These are phyloP conservation scores for Hydrangea macrophylla DNA, from an alignment of 148 eudicot genomes.

Conservation along the genomic window DNA sequence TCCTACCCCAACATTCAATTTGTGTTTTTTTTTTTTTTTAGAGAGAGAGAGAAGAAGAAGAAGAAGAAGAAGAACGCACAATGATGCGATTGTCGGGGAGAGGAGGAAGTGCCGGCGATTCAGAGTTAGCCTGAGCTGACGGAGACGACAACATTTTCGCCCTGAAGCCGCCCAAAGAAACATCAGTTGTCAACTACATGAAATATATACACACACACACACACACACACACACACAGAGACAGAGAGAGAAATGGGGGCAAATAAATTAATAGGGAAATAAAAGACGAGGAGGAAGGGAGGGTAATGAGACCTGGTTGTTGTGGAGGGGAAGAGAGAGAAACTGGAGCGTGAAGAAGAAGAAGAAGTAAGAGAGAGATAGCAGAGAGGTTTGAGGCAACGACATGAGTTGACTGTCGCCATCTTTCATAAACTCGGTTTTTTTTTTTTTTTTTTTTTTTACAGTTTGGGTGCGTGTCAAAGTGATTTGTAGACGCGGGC, in stretches of 20 bases:
- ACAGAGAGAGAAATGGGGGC: no score
- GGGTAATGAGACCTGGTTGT: conserved; percentile 28
- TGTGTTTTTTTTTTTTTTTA: no score
- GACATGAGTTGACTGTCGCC: not conserved
- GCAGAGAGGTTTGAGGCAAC: not conserved
- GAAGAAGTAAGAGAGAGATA: conserved; percentile 5
- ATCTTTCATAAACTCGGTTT: not conserved
- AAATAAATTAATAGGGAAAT: not conserved
- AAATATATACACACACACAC: not conserved
- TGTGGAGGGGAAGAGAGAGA: conserved; percentile 24
- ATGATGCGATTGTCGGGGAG: conserved; percentile 49
- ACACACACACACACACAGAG: no score
- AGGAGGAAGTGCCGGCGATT: conserved; percentile 31
- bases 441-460: no score
- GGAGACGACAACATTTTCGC: conserved; percentile 47
- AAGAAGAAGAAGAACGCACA: conserved; percentile 26
- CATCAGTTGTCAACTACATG: not conserved
- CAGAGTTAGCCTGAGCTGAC: conserved; percentile 9
- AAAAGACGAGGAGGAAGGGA: not conserved
- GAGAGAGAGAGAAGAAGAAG: not conserved
- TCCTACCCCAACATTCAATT: no score
- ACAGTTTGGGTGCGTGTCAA: no score
- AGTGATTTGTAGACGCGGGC: no score
- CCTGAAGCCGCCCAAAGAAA: conserved; percentile 25
- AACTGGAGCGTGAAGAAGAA: conserved; percentile 15